Conservation (phyloP, 2,329 filamentous ascomycete species). For the Diaporthe ilicicola region DNA sequence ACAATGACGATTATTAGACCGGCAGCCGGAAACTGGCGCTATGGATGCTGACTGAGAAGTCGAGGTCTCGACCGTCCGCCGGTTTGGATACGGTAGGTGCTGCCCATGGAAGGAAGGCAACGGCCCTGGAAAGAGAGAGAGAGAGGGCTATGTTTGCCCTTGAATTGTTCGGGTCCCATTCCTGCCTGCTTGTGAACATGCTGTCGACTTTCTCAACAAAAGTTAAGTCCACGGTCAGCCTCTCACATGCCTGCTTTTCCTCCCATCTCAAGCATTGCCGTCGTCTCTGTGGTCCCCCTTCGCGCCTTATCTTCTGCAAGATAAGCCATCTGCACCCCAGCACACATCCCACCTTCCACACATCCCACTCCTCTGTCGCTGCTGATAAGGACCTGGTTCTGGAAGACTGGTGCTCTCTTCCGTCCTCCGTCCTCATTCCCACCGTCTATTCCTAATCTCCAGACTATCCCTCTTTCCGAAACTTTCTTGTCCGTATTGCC, state of each 20-base stretch:
- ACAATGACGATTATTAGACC: neutral
- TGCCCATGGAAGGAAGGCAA: neutral
- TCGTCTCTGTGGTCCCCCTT: slow-evolving; percentile 1
- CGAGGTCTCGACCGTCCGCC: neutral
- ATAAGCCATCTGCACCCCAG: slow-evolving; percentile 14
- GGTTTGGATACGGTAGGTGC: slow-evolving; percentile 12
- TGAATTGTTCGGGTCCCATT: neutral
- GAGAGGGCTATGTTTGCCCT: neutral
- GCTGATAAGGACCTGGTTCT: slow-evolving; percentile 3
- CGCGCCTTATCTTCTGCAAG: slow-evolving; percentile 16
- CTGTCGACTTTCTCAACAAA: neutral
- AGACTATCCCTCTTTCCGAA: neutral
- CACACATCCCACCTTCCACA: neutral
- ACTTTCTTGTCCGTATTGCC: neutral
- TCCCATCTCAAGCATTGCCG: neutral
- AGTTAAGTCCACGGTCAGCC: neutral
- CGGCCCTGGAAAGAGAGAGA: neutral
- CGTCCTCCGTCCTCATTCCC: neutral
- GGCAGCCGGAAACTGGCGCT: slow-evolving; percentile 1
- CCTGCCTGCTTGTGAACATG: neutral
- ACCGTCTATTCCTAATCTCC: slow-evolving; percentile 16
- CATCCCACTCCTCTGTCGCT: neutral
- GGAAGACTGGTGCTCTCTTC: neutral
- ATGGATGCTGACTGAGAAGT: slow-evolving; percentile 5
- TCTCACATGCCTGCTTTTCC: neutral